Evolutionary conservation across 345 rosid species (phyloP), one percentile per base, ranked within the genome.

Genomic region (Isatis tinctoria): DNA sequence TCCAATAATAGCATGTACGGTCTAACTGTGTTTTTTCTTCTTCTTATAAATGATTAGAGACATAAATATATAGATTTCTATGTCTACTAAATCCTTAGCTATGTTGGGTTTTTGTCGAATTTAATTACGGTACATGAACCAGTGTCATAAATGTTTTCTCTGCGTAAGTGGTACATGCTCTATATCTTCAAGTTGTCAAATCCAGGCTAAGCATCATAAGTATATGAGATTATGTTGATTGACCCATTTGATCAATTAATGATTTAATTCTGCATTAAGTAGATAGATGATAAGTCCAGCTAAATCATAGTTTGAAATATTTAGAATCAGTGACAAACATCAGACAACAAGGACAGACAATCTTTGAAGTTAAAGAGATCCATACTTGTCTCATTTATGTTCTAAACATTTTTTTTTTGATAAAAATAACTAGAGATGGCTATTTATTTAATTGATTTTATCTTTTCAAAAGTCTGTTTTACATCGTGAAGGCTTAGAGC

Each of bases 331-430:
- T 65, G 72, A 66, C 66, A 65, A 74, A 73, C 57, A 65, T 57
- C 77, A 74, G 72, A 74, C 77, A 74, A 74, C 5, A 74, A 58
- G 47, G 72, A 24, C 77, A 74, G 77, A 47, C 66, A 47, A 65
- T 65, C 66, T 57, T 45, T 40, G 51, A 45, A 57, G 35, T 56
- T 44, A 65, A 24, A 74, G 72, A 47, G 60, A 74, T 66, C 17
- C 67, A 47, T 66, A 58, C 17, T 74, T 74, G 60, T 74, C 43
- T 74, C 36, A 74, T 67, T 47, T 37, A 66, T 59, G 51, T 36
- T 51, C 9, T 9, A 39, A 17, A 36, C 65, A 6, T 36, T 43
- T 22, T n/a, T 33, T 33, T 51, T 26, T 47, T 6, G 3, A 39
- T 61, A 7, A 61, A 40, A 40, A 20, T 32, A 51, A 47, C 32